phyloP scores from a whole-genome alignment of 768 basidiomycete genomes.

The Pleurotus djamor region DNA sequence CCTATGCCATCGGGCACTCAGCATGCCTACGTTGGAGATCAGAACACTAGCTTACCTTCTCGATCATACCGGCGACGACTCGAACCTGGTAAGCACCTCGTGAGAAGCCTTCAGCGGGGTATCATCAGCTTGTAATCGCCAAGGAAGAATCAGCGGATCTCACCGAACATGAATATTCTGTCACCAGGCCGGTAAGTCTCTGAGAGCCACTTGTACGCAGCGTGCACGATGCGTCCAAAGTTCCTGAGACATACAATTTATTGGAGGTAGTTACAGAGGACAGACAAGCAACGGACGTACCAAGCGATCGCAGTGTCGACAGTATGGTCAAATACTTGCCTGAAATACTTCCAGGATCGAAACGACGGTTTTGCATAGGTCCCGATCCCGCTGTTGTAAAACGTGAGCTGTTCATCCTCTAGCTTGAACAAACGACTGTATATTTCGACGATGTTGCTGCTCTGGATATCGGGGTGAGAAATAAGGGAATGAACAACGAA shows the following conservation, averaged over 20 bases:
- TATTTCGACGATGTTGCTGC: constrained; percentile 25
- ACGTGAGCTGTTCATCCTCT: no score
- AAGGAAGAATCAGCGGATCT: neutral
- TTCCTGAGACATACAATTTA: constrained; percentile 18
- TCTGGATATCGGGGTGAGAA: neutral
- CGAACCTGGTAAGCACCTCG: constrained; percentile 48
- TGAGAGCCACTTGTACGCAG: constrained; percentile 40
- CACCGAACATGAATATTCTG: constrained; percentile 39
- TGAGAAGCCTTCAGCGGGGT: constrained; percentile 34
- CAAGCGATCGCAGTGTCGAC: constrained; percentile 29
- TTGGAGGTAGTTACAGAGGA: no score
- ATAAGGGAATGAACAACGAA: neutral
- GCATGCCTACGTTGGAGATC: no score
- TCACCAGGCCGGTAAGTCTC: constrained; percentile 34
- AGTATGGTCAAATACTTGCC: no score
- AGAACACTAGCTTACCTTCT: constrained; percentile 19
- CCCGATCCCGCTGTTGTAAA: no score
- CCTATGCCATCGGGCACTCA: constrained; percentile 18
- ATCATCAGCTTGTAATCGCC: neutral
- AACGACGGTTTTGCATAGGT: no score
- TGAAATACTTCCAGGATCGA: no score
- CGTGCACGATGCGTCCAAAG: constrained; percentile 29
- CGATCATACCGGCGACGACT: constrained; percentile 41
- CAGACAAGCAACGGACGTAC: no score
- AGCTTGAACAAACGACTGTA: constrained; percentile 2